Evolutionary conservation across 441 rosid genomes (phyloP).

Genomic region (Croton laevigatus): DNA sequence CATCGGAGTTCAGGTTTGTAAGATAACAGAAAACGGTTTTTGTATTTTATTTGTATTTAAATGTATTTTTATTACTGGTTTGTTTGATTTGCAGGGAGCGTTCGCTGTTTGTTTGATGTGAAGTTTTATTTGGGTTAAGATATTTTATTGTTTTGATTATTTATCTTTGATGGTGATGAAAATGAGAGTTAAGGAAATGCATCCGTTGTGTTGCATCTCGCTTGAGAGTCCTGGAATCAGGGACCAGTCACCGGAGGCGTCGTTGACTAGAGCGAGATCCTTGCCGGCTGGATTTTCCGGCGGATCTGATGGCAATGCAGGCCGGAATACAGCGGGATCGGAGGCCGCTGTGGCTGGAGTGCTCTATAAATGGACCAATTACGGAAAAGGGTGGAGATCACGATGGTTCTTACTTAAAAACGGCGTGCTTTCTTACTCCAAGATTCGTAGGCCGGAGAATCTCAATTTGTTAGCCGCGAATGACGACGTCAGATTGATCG

Average conservation of each 20-base stretch:
- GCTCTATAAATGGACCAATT: constrained; percentile 93
- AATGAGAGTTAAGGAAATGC: constrained; percentile 94
- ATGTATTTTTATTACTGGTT: neutral
- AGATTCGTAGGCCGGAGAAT: constrained; percentile 70
- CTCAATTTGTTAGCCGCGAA: constrained; percentile 42
- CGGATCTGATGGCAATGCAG: constrained; percentile 47
- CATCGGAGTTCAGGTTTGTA: constrained; percentile 38
- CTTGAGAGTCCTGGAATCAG: constrained; percentile 62
- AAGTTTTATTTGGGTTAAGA: neutral
- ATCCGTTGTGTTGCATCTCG: constrained; percentile 86
- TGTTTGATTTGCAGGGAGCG: constrained; percentile 6
- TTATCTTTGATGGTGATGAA: constrained; percentile 26
- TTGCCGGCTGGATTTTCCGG: constrained; percentile 47
- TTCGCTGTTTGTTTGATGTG: constrained; percentile 14
- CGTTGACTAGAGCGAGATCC: constrained; percentile 60
- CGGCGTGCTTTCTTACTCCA: constrained; percentile 81
- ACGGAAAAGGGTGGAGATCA: constrained; percentile 99
- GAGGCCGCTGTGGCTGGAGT: constrained; percentile 77
- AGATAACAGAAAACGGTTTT: neutral
- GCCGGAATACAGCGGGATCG: constrained; percentile 38
- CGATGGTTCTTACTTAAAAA: constrained; percentile 85
- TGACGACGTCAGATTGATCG: constrained; percentile 75
- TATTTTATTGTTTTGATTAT: constrained; percentile 5
- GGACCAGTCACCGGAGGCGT: constrained; percentile 55
- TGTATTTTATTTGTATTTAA: neutral